These are phyloP conservation scores for Microdochium nivale DNA, from an alignment of 2,329 filamentous ascomycete genomes.

Conservation along the genomic window DNA sequence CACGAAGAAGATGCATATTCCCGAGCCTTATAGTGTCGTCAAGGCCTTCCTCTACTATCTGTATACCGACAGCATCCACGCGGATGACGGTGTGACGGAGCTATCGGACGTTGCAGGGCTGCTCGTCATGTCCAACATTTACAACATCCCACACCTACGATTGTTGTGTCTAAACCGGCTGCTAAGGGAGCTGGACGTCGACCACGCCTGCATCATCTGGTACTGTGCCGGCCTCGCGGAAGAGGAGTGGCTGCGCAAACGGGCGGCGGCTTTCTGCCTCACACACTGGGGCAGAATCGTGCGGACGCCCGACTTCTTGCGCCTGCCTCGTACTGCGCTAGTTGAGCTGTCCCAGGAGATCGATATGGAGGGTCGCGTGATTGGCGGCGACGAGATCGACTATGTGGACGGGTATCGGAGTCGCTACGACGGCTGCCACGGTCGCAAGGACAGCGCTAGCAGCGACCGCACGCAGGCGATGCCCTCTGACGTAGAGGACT, in stretches of 20 bases:
- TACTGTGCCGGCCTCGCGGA: slow-evolving; percentile 83
- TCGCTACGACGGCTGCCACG: slow-evolving; percentile 31
- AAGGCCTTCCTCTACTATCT: slow-evolving; percentile 93
- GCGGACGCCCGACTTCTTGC: slow-evolving; percentile 77
- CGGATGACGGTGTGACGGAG: slow-evolving; percentile 64
- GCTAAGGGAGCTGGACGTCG: slow-evolving; percentile 83
- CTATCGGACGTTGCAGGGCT: slow-evolving; percentile 86
- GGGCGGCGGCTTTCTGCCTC: slow-evolving; percentile 82
- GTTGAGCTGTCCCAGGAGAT: slow-evolving; percentile 92
- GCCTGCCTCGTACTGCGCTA: slow-evolving; percentile 67
- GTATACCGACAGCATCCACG: slow-evolving; percentile 85
- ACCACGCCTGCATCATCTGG: slow-evolving; percentile 94
- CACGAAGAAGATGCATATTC: slow-evolving; percentile 94
- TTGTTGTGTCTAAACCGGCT: slow-evolving; percentile 86
- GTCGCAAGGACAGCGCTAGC: slow-evolving; percentile 51
- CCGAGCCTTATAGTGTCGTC: slow-evolving; percentile 89
- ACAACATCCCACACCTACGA: slow-evolving; percentile 90
- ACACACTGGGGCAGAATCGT: slow-evolving; percentile 93
- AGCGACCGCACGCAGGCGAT: slow-evolving; percentile 49
- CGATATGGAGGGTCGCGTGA: slow-evolving; percentile 82
- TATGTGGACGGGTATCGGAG: slow-evolving; percentile 42
- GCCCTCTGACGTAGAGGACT: slow-evolving; percentile 50
- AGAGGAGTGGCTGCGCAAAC: slow-evolving; percentile 87
- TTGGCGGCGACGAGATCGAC: slow-evolving; percentile 76
- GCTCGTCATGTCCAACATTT: slow-evolving; percentile 95